phyloP scores from a whole-genome alignment of 1,284 basidiomycete genomes.

The Cutaneotrichosporon mucoides region DNA sequence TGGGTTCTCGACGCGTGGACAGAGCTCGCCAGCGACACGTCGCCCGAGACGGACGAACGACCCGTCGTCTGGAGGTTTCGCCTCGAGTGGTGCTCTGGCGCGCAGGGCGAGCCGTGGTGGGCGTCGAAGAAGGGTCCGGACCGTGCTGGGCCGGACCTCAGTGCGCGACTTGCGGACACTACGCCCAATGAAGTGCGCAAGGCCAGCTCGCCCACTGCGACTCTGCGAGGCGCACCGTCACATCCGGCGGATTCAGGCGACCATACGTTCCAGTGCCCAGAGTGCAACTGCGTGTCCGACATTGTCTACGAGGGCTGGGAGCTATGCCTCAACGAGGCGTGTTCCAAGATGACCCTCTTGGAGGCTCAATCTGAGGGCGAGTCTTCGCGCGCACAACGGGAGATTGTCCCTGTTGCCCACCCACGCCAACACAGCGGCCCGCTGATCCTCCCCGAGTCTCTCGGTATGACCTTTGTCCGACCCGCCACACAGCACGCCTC shows the following conservation, averaged over 20 bases:
- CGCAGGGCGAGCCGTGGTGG: slow-evolving; percentile 40
- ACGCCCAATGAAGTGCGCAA: not conserved
- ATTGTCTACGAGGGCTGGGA: slow-evolving; percentile 12
- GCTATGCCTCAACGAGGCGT: slow-evolving; percentile 20
- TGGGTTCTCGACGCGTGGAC: slow-evolving; percentile 47
- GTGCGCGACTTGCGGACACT: not conserved
- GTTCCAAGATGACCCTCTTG: not conserved
- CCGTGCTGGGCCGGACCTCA: not conserved
- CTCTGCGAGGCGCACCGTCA: not conserved
- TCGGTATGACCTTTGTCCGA: not conserved
- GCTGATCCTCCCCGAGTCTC: not conserved
- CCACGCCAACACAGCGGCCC: too few species aligned
- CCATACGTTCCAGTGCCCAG: not conserved
- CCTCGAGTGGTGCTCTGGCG: slow-evolving; percentile 38
- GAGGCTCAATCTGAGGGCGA: not conserved
- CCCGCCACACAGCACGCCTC: slow-evolving; percentile 16
- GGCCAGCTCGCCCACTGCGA: not conserved
- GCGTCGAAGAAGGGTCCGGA: slow-evolving; percentile 1
- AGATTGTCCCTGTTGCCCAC: too few species aligned
- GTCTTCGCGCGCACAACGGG: too few species aligned
- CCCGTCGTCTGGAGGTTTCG: slow-evolving; percentile 38
- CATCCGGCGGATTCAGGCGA: too few species aligned
- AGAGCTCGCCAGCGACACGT: slow-evolving; percentile 24
- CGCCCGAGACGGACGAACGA: not conserved
- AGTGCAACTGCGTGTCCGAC: slow-evolving; percentile 7